Evolutionary conservation across 176 grass and related monocot genomes (phyloP).

Genomic region (Oryza nivara): DNA sequence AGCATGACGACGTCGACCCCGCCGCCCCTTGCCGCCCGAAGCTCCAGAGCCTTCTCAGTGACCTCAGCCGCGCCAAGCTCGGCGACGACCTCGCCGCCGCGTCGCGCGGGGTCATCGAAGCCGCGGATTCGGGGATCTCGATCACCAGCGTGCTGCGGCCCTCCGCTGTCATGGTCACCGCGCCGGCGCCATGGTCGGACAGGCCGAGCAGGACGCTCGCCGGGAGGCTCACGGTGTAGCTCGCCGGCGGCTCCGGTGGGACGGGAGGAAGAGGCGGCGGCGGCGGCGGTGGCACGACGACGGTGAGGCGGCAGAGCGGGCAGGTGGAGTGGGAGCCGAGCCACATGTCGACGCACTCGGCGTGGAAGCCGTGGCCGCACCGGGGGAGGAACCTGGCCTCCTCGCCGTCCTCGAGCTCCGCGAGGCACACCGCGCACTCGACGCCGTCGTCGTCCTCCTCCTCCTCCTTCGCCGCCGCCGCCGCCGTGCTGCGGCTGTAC

Average conservation of each 20-base stretch:
- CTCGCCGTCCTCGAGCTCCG: slow-evolving; percentile 71
- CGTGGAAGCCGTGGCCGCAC: slow-evolving; percentile 78
- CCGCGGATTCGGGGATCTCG: slow-evolving; percentile 59
- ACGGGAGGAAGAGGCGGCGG: slow-evolving; percentile 32
- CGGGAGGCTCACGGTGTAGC: slow-evolving; percentile 51
- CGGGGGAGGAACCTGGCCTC: slow-evolving; percentile 49
- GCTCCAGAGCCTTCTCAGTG: slow-evolving; percentile 46
- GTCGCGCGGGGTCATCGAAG: slow-evolving; percentile 29
- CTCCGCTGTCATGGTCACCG: background rate
- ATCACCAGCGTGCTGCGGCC: slow-evolving; percentile 43
- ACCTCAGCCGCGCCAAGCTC: slow-evolving; percentile 20
- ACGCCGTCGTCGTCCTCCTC: slow-evolving; percentile 18
- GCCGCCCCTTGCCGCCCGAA: slow-evolving; percentile 41
- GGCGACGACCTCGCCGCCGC: slow-evolving; percentile 24
- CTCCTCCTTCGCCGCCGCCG: slow-evolving; percentile 4
- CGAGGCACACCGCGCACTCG: slow-evolving; percentile 68
- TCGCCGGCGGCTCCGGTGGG: slow-evolving; percentile 49
- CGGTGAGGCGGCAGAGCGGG: slow-evolving; percentile 67
- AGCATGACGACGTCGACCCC: background rate
- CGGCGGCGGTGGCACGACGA: slow-evolving; percentile 40
- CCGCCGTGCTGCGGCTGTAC: slow-evolving; percentile 10
- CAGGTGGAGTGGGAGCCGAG: slow-evolving; percentile 60
- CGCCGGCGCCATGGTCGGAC: slow-evolving; percentile 20
- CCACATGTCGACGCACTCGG: slow-evolving; percentile 55
- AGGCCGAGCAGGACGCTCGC: slow-evolving; percentile 48